Conservation (phyloP, 345 rosid genomes). For the Punica granatum region DNA sequence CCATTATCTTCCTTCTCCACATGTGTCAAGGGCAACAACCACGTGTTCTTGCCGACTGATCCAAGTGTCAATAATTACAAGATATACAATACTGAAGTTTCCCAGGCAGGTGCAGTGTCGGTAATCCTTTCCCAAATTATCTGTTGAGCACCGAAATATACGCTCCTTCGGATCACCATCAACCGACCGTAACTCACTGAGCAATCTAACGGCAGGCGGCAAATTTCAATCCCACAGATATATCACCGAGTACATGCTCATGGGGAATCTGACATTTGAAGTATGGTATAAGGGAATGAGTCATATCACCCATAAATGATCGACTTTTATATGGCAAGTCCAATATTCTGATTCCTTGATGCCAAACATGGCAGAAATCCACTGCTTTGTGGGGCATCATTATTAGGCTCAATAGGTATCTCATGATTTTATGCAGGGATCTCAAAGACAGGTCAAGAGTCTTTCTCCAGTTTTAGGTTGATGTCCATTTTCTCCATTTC, state of each 20-base stretch:
- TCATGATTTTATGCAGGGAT: not conserved
- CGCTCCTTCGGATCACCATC: not conserved
- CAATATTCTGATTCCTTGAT: not conserved
- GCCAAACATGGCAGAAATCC: not conserved
- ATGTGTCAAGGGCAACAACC: not conserved
- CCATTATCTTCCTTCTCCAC: not conserved
- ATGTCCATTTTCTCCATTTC: slow-evolving; percentile 25
- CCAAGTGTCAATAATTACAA: not conserved
- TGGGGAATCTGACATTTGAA: not conserved
- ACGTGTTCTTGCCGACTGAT: not conserved
- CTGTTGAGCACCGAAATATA: not conserved
- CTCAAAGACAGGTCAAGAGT: not conserved
- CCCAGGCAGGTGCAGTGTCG: not conserved
- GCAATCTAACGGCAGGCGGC: not conserved
- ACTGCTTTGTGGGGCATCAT: not conserved
- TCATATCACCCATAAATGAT: not conserved
- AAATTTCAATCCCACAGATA: not conserved
- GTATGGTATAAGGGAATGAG: not conserved
- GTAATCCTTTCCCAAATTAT: not conserved
- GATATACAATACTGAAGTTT: not conserved
- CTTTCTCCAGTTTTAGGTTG: not conserved
- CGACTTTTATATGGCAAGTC: not conserved
- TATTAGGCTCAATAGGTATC: not conserved
- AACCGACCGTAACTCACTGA: not conserved
- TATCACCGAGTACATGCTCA: not conserved